These are phyloP conservation scores for Hortiboletus campestris DNA, from an alignment of 768 basidiomycete genomes.

Conservation along the genomic window DNA sequence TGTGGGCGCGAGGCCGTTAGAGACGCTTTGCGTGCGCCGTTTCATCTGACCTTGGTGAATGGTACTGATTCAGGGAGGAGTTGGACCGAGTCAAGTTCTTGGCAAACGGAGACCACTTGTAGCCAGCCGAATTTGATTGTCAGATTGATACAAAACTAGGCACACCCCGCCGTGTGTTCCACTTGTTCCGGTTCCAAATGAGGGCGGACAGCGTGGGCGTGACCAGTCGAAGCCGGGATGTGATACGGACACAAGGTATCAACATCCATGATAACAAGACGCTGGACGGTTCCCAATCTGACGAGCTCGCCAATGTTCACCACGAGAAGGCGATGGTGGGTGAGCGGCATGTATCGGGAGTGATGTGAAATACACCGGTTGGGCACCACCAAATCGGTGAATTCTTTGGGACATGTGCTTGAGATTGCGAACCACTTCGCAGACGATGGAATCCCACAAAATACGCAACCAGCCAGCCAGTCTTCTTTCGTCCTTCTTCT, in stretches of 20 bases:
- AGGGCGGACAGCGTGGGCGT: conserved; percentile 30
- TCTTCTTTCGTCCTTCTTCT: neutral
- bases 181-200: conserved; percentile 15
- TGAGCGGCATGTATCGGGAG: conserved; percentile 33
- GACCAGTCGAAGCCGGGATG: too few relatives aligned
- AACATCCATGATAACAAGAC: too few relatives aligned
- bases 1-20: conserved; percentile 13
- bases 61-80: conserved; percentile 9
- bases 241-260: too few relatives aligned
- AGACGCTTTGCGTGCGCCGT: conserved; percentile 9
- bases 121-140: conserved; percentile 14
- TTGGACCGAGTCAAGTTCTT: conserved; percentile 16
- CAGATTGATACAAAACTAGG: conserved; percentile 19
- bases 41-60: conserved; percentile 11
- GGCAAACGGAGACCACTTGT: conserved; percentile 1
- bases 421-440: conserved; percentile 20
- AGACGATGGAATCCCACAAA: conserved; percentile 24
- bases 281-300: too few relatives aligned
- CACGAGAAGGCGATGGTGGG: conserved; percentile 15
- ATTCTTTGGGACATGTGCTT: conserved; percentile 1
- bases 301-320: too few relatives aligned
- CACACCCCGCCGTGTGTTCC: neutral
- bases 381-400: conserved; percentile 34
- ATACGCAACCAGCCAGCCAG: conserved; percentile 10
- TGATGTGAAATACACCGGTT: conserved; percentile 17